Evolutionary conservation across 1,284 basidiomycete species (phyloP).

Genomic region (Sparassis latifolia): DNA sequence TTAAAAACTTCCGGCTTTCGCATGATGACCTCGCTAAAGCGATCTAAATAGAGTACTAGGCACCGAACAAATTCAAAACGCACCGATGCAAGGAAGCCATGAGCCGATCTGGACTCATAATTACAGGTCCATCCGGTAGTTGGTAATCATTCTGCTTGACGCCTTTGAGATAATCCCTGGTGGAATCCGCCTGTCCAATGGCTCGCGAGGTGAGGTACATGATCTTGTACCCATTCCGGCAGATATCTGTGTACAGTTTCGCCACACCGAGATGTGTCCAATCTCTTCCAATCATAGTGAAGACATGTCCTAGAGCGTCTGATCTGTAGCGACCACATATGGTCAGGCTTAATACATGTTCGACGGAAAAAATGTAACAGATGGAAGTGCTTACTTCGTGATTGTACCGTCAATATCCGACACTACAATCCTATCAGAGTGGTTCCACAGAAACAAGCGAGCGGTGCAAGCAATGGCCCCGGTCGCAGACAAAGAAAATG

Average conservation of each 20-base stretch:
- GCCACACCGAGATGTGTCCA: conserved; percentile 99
- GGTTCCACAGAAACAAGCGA: conserved; percentile 94
- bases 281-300: conserved; percentile 98
- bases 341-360: background rate
- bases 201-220: conserved; percentile 98
- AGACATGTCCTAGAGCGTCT: conserved; percentile 95
- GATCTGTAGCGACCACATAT: conserved; percentile 48
- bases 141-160: conserved; percentile 96
- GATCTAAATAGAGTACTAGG: background rate
- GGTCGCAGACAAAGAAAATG: conserved; percentile 91
- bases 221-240: conserved; percentile 95
- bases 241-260: conserved; percentile 96
- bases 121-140: conserved; percentile 95
- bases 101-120: conserved; percentile 97
- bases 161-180: conserved; percentile 90
- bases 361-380: background rate
- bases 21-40: conserved; percentile 87
- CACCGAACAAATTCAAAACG: conserved; percentile 15
- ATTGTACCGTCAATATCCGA: conserved; percentile 99
- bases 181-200: conserved; percentile 97
- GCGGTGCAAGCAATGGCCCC: conserved; percentile 86
- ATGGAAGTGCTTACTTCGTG: conserved; percentile 66
- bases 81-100: conserved; percentile 94
- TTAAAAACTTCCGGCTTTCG: conserved; percentile 99
- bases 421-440: conserved; percentile 84